Evolutionary conservation across 163 green algal genomes (phyloP).

Genomic region (Scenedesmus sp.): DNA sequence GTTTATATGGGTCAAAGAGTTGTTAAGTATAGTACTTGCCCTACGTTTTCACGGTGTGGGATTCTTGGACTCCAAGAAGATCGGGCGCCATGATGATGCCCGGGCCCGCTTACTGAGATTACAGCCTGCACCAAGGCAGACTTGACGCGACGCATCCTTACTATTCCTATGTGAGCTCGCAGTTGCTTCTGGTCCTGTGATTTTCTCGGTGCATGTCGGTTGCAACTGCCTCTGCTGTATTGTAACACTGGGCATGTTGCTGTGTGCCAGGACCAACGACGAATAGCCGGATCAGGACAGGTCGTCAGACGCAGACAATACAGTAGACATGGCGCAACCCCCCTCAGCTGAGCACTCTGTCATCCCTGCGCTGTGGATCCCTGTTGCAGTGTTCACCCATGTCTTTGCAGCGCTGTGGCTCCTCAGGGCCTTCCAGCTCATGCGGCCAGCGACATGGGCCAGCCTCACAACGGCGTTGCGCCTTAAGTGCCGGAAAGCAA

Average conservation of each 20-base stretch:
- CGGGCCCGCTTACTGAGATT: neutral
- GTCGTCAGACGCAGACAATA: neutral
- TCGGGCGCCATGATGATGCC: neutral
- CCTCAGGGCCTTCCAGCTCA: constrained; percentile 9
- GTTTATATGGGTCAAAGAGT: too few species aligned
- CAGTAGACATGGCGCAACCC: neutral
- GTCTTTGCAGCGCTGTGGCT: constrained; percentile 29
- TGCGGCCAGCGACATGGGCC: constrained; percentile 1
- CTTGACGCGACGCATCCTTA: neutral
- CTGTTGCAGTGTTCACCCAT: constrained; percentile 23
- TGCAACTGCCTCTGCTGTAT: neutral
- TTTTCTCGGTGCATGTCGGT: neutral
- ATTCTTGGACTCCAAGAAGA: neutral
- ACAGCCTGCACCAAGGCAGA: neutral
- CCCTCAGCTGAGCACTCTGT: neutral
- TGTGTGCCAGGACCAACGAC: neutral
- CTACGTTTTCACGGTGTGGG: too few species aligned
- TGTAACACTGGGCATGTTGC: neutral
- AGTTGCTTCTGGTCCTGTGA: neutral
- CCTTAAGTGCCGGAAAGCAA: neutral
- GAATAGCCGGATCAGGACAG: neutral
- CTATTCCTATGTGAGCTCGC: neutral
- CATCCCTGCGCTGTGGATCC: constrained; percentile 12
- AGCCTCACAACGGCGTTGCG: neutral
- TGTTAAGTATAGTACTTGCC: neutral